These are phyloP conservation scores for Akanthomyces lecanii DNA, from an alignment of 2,329 filamentous ascomycete genomes.

Conservation along the genomic window DNA sequence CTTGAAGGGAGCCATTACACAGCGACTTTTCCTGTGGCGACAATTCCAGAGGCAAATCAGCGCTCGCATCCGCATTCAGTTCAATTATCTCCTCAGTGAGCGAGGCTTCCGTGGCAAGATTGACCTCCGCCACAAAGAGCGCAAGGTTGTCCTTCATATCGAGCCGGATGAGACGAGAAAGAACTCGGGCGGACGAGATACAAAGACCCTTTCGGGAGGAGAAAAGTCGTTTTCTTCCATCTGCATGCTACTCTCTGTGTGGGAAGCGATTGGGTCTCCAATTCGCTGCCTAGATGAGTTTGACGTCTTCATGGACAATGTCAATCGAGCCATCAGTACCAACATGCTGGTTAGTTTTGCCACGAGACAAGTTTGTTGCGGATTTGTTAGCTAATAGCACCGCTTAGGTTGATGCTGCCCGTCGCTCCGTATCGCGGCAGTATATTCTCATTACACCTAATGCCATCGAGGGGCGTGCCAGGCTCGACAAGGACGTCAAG, in stretches of 20 bases:
- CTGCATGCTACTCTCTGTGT: constrained; percentile 85
- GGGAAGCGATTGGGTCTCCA: constrained; percentile 97
- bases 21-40: constrained; percentile 72
- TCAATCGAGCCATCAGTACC: constrained; percentile 90
- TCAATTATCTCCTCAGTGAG: constrained; percentile 84
- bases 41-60: constrained; percentile 82
- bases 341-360: constrained; percentile 73
- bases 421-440: constrained; percentile 82
- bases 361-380: not conserved
- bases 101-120: constrained; percentile 83
- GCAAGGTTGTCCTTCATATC: constrained; percentile 72
- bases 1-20: constrained; percentile 57
- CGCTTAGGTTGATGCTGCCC: constrained; percentile 72
- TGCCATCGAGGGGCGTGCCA: constrained; percentile 60
- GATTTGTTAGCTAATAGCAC: not conserved
- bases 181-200: constrained; percentile 68
- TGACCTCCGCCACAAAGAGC: constrained; percentile 69
- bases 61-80: constrained; percentile 77
- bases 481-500: constrained; percentile 65
- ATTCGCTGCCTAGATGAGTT: constrained; percentile 96
- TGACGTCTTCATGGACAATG: constrained; percentile 98
- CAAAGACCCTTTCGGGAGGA: constrained; percentile 89
- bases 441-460: constrained; percentile 97
- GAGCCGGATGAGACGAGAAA: constrained; percentile 66
- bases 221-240: constrained; percentile 98